Evolutionary conservation across 805 yeast genomes (phyloP).

Genomic region (Metschnikowia drakensbergensis): DNA sequence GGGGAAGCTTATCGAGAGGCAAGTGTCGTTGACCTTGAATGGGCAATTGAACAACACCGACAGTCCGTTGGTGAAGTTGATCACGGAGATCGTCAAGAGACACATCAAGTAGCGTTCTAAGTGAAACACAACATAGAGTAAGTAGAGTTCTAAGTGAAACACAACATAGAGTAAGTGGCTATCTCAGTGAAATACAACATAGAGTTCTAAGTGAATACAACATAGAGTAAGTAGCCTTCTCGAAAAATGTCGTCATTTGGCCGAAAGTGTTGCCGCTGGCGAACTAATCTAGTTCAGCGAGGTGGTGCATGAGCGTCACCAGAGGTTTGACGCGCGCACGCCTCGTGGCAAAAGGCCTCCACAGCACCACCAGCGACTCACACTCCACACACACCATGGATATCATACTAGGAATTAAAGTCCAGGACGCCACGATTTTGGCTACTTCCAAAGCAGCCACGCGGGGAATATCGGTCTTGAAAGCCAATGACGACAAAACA

Average conservation of each 20-base stretch:
- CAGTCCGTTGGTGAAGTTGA: conserved; percentile 48
- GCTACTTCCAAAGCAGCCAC: conserved; percentile 96
- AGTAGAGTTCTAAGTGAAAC: background rate
- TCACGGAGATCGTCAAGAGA: conserved; percentile 32
- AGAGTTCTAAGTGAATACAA: background rate
- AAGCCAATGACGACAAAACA: conserved; percentile 78
- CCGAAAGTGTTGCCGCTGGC: too few species aligned
- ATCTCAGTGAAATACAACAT: background rate
- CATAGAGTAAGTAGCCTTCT: background rate
- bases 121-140: background rate
- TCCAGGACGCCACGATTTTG: conserved; percentile 73
- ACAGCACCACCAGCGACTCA: background rate
- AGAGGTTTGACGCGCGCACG: conserved; percentile 12
- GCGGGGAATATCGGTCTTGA: conserved; percentile 80
- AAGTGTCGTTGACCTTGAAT: conserved; percentile 57
- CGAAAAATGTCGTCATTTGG: background rate
- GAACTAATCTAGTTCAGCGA: too few species aligned
- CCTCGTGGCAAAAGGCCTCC: conserved; percentile 13
- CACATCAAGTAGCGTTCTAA: conserved; percentile 5
- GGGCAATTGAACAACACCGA: conserved; percentile 48
- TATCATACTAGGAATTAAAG: conserved; percentile 80
- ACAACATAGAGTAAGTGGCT: background rate
- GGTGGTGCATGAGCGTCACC: background rate
- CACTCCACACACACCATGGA: conserved; percentile 56
- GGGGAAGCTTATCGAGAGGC: conserved; percentile 88